phyloP scores from a whole-genome alignment of 768 basidiomycete genomes.

The Suillus brevipes region DNA sequence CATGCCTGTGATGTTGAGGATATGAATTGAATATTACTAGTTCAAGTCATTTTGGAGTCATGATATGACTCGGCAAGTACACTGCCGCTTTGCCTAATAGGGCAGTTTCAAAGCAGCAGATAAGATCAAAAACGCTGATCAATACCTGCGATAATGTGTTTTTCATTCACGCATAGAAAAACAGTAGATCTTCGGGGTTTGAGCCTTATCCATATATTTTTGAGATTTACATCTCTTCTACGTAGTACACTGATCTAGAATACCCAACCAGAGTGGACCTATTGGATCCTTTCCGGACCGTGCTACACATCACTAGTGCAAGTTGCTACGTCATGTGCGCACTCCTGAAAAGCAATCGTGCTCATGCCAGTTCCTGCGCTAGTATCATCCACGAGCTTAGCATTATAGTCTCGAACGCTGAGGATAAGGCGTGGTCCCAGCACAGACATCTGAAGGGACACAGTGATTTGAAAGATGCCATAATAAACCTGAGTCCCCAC shows the following conservation, averaged over 20 bases:
- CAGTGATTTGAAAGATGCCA: not conserved
- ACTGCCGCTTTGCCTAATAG: not conserved
- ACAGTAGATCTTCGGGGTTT: not conserved
- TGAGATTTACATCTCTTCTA: not conserved
- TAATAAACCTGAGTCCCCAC: not conserved
- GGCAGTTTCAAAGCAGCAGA: conserved; percentile 1
- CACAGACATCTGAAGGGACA: not conserved
- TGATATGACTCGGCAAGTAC: not conserved
- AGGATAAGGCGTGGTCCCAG: not conserved
- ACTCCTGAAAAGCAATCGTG: not conserved
- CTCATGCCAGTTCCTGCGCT: not conserved
- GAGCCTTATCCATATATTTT: not conserved
- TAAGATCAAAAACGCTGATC: not conserved
- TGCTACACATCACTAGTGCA: not conserved
- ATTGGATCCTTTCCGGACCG: too few species aligned
- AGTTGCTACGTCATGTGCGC: not conserved
- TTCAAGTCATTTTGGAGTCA: not conserved
- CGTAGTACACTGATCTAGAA: not conserved
- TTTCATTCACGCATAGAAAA: not conserved
- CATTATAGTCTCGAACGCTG: not conserved
- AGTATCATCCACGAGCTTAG: not conserved
- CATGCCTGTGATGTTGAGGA: conserved; percentile 23
- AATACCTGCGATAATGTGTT: not conserved
- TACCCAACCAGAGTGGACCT: not conserved
- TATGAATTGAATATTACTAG: not conserved